Conservation (phyloP, 805 yeast genomes). For the Cyberlindnera mycetangii region DNA sequence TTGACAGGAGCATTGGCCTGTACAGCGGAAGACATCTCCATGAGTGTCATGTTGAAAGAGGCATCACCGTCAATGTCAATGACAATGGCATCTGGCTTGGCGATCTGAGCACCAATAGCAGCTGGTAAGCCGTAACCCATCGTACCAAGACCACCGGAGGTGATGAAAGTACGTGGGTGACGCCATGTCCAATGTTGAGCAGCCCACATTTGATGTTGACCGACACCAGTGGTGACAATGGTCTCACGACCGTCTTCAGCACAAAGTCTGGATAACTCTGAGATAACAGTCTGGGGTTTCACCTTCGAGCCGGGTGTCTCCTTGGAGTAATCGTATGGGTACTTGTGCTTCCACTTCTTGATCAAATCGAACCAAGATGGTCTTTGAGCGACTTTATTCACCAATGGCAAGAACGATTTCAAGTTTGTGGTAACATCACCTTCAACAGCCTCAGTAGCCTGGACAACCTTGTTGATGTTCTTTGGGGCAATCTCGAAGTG, state of each 20-base stretch:
- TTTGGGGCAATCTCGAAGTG: conserved; percentile 96
- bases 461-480: conserved; percentile 95
- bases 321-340: conserved; percentile 76
- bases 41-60: conserved; percentile 96
- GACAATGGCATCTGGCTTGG: conserved; percentile 90
- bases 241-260: conserved; percentile 64
- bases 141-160: conserved; percentile 99
- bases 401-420: conserved; percentile 66
- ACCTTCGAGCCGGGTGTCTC: conserved; percentile 80
- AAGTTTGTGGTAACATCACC: conserved; percentile 90
- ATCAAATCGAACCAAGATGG: conserved; percentile 76
- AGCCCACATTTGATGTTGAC: conserved; percentile 99
- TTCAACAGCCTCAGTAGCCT: conserved; percentile 94
- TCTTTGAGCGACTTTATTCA: conserved; percentile 63
- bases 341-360: conserved; percentile 78
- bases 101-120: conserved; percentile 98
- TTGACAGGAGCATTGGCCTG: conserved; percentile 92
- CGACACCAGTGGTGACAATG: conserved; percentile 95
- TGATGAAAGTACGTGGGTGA: conserved; percentile 86
- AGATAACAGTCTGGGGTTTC: conserved; percentile 90
- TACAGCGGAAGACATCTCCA: conserved; percentile 90
- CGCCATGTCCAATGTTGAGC: conserved; percentile 97
- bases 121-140: conserved; percentile 98
- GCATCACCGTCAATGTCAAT: conserved; percentile 99
- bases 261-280: conserved; percentile 73